Percentiles rank a stretch among this genome's conserved stretches.
Evolutionary conservation across 768 basidiomycete genomes (phyloP).

Genomic region (Scleroderma bovista): DNA sequence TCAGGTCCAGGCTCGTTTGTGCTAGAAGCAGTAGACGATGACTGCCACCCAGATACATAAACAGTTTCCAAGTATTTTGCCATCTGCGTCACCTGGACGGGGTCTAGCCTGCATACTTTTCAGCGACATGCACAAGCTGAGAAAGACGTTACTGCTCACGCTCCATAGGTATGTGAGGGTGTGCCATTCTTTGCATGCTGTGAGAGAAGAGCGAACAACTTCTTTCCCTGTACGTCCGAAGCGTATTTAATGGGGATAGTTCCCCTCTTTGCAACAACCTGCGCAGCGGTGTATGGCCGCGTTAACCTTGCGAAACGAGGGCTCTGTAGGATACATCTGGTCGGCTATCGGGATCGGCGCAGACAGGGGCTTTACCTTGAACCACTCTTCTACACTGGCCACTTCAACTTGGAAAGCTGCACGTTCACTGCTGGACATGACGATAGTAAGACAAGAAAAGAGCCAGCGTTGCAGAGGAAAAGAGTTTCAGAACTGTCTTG

Average conservation of each 20-base stretch:
- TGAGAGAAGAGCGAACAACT: conserved; percentile 71
- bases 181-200: conserved; percentile 74
- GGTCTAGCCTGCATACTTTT: conserved; percentile 72
- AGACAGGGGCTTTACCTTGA: conserved; percentile 58
- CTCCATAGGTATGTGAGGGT: conserved; percentile 95
- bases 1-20: conserved; percentile 98
- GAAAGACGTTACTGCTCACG: conserved; percentile 55
- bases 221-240: conserved; percentile 79
- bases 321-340: conserved; percentile 41
- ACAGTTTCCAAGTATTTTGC: conserved; percentile 97
- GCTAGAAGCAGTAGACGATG: conserved; percentile 87
- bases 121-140: neutral
- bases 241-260: conserved; percentile 83
- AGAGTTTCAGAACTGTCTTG: conserved; percentile 1
- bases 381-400: conserved; percentile 83
- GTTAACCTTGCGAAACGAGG: conserved; percentile 83
- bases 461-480: conserved; percentile 4
- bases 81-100: conserved; percentile 98
- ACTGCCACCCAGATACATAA: conserved; percentile 97
- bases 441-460: conserved; percentile 21
- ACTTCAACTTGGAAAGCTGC: conserved; percentile 76
- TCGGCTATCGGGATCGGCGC: neutral
- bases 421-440: conserved; percentile 58
- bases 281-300: conserved; percentile 88
- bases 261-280: conserved; percentile 93